Base-by-base conservation (phyloP, 805 yeast species). In the Candida broadrunensis region DNA sequence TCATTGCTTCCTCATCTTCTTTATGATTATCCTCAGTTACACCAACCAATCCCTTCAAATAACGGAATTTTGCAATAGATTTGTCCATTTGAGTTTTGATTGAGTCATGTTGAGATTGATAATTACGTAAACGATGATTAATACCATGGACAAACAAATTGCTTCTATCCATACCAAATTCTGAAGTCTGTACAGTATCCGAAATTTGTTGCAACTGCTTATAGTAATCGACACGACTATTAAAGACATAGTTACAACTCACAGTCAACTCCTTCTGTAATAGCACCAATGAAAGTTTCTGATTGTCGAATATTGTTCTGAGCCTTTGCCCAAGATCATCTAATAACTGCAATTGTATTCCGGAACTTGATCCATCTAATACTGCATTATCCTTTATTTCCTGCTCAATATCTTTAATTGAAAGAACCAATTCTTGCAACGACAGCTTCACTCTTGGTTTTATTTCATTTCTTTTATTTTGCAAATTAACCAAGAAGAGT, bases 121-220 rank as follows among this genome's bases (percentile, higher is more conserved):
- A 14, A 12, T 23, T 11, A 5, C 4, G 26, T 3, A 25, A n/a
- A 8, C 30, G 41, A 3, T 12, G 4, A 11, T 19, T 24, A 17
- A 34, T 15, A 17, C 34, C 4, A 29, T 5, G 1, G 6, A 12
- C 34, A 12, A 19, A 6, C 17, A 37, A 37, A 14, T 16, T 17
- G 4, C 3, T 5, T 25, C 24, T 15, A 13, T 26, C 29, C 31
- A 12, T 12, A 7, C 5, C 14, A 31, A 41, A 51, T 3, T 23
- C 42, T 8, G 51, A 45, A 33, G 78, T 73, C 6, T 75, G 74
- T 26, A 91, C 90, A 32, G 81, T 81, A 61, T 93, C 98, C 0
- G 97, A 88, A 18, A 90, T 74, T 38, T 74, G 83, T 60, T 93
- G 99, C 23, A 93, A 72, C 45, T 88, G 90, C 51, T 81, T 80